Evolutionary conservation across 139 green algal genomes (phyloP), one percentile per base, ranked within the genome.

Genomic region (Picocystis salinarum): DNA sequence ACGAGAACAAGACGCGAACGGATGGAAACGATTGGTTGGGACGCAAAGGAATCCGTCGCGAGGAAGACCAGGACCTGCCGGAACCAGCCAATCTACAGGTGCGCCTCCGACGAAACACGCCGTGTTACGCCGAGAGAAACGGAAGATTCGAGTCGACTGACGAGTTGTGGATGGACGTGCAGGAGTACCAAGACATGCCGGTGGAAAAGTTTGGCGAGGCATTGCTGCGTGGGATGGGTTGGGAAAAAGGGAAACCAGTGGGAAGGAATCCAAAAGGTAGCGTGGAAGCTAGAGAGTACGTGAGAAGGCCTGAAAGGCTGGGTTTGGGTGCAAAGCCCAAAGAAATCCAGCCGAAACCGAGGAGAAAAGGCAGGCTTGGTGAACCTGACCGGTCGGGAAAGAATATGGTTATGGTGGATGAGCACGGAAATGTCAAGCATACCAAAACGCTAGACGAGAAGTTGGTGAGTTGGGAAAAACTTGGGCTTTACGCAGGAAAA

Each of bases 141-240:
- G n/a, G n/a, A n/a, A n/a, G n/a, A n/a, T n/a, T n/a, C n/a, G n/a
- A n/a, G n/a, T n/a, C n/a, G n/a, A n/a, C 36, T 23, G 36, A 44
- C 20, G 36, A 7, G 36, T 23, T 44, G 9, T 19, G 36, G 36
- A 20, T 23, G 36, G 36, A 44, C 36, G 26, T 19, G 20, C 20
- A 58, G 7, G 33, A 39, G 2, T 74, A 74, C 34, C 61, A 71
- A 26, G 24, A 15, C 15, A 72, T 74, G 64, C 64, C 64, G 10
- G 50, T 74, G 13, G 64, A 74, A 33, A 44, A 74, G 47, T 90
- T 90, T 61, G 77, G 74, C 2, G 61, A 71, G 29, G 77, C 77
- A 9, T 66, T 90, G 62, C 69, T 90, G 47, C 53, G 65, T 0
- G 77, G 77, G 33, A 77, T 89, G 64, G 76, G 75, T 22, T 89